A percentile compares a stretch with the other conserved stretches of the same genome.
Conservation (phyloP, 257 asterid genomes). For the Ophiorrhiza pumila region DNA sequence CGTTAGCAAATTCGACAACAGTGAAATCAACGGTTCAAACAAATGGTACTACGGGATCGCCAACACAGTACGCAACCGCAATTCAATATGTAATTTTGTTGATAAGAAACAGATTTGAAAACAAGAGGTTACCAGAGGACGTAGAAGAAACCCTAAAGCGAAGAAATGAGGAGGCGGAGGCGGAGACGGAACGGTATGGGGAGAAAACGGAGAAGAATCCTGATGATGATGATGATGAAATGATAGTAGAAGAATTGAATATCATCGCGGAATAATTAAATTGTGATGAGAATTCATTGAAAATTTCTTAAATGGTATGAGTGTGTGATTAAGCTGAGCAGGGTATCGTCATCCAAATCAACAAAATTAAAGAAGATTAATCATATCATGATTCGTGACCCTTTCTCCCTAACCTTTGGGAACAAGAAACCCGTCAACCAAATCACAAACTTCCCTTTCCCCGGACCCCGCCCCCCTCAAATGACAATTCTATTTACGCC, state of each 20-base stretch:
- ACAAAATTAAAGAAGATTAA: not conserved
- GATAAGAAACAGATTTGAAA: no score
- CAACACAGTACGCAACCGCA: not conserved
- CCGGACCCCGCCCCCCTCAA: no score
- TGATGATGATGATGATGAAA: conserved; percentile 8
- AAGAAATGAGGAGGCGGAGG: conserved; percentile 9
- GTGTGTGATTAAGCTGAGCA: not conserved
- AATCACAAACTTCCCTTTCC: not conserved
- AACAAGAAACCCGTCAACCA: conserved; percentile 8
- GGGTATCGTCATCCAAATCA: not conserved
- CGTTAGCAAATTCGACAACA: no score
- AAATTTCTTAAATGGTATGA: no score
- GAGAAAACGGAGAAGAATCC: conserved; percentile 17
- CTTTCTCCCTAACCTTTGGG: conserved; percentile 18
- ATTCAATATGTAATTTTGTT: no score
- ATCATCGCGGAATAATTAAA: no score
- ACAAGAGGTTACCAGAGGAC: conserved; percentile 40
- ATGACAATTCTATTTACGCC: no score
- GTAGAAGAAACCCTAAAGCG: conserved; percentile 32
- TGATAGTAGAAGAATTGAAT: no score
- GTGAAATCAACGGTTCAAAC: no score
- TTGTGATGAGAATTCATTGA: not conserved
- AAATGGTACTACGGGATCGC: not conserved
- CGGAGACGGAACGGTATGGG: not conserved
- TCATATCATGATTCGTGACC: not conserved